Conservation (phyloP, 106 monocot genomes). For the Agapanthus africanus region DNA sequence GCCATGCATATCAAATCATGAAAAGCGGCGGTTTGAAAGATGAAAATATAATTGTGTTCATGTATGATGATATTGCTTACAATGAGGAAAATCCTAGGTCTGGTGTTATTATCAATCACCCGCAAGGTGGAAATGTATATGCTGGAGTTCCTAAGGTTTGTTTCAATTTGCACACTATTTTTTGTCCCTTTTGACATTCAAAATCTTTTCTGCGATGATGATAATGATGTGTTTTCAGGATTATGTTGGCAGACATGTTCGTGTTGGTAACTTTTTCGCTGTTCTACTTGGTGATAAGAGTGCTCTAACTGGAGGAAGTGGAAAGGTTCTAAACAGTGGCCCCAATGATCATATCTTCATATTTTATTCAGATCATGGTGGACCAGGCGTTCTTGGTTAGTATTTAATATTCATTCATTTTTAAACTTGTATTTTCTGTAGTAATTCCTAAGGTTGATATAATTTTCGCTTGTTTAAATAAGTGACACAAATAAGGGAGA, state of each 20-base stretch:
- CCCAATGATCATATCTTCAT: conserved; percentile 94
- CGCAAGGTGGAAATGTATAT: conserved; percentile 82
- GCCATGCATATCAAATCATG: conserved; percentile 96
- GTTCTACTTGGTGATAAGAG: conserved; percentile 81
- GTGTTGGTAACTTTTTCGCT: conserved; percentile 70
- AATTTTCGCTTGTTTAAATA: no score
- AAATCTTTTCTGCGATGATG: neutral
- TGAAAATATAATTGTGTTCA: conserved; percentile 97
- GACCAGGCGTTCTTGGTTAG: conserved; percentile 87
- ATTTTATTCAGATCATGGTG: conserved; percentile 90
- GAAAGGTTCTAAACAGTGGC: conserved; percentile 89
- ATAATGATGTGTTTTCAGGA: conserved; percentile 40
- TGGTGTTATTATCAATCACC: conserved; percentile 89
- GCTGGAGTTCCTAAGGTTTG: conserved; percentile 96
- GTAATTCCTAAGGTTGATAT: no score
- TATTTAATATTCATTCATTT: neutral
- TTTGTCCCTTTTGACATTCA: neutral
- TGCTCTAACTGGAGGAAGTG: conserved; percentile 83
- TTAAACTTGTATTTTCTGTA: no score
- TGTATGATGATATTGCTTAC: conserved; percentile 98
- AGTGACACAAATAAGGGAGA: no score
- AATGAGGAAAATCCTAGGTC: conserved; percentile 64
- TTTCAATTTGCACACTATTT: neutral
- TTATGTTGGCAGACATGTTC: conserved; percentile 73
- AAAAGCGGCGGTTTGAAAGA: conserved; percentile 87